Evolutionary conservation across 306 rosid species (phyloP), one percentile per base, ranked within the genome.

Genomic region (Macrotyloma uniflorum): DNA sequence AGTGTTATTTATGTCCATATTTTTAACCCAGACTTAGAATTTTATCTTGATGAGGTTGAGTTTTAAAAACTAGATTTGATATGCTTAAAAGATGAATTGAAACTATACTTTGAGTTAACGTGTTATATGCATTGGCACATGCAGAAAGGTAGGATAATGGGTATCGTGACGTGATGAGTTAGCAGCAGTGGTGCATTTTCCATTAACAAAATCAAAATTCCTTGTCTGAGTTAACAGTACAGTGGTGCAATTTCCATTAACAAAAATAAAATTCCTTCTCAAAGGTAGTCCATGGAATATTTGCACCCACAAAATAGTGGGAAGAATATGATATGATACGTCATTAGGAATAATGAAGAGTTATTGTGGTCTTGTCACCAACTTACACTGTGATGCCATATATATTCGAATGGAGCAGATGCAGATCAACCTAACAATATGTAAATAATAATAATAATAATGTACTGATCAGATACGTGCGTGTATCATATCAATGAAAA

Each of bases 261-360:
- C 42, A 45, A 61, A 30, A n/a, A 49, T 64, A 16, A 70, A 77
- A 38, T 67, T 76, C 71, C 51, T 51, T 82, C 30, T 20, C 2
- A 54, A 42, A 2, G 35, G 16, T 11, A 28, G 20, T 38, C 5
- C 8, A 8, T 46, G 70, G 77, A 69, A 81, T 30, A 58, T 67
- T 75, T 9, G 12, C 28, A 23, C 24, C 33, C 46, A 5, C 20
- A 42, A 42, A 42, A 3, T 42, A 42, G 15, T 4, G 15, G 47
- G 12, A 38, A 57, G 36, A 42, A 67, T 38, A 65, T 11, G 23
- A 15, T 42, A 54, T 72, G 62, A 53, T 15, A 74, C 79, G 36
- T 55, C 55, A 55, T 19, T 54, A 5, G 5, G 61, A 82, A 61
- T 38, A 45, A 38, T 32, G 33, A 53, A 38, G 19, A 24, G 71